phyloP scores from a whole-genome alignment of 371 early-diverging fungal species.

The Apophysomyces variabilis region DNA sequence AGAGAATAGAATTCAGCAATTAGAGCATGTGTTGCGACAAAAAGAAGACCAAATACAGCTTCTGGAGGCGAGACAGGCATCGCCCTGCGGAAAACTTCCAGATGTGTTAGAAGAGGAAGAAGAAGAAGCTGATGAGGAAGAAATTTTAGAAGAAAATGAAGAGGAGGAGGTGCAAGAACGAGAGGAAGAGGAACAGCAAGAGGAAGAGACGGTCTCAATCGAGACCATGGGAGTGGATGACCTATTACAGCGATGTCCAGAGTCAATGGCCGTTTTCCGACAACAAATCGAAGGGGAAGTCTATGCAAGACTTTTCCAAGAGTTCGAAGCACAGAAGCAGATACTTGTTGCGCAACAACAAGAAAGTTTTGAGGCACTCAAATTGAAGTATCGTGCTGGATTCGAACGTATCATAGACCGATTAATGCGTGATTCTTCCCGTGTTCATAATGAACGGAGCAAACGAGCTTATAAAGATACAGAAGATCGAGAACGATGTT shows the following conservation, averaged over 20 bases:
- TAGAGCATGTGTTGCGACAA: not conserved
- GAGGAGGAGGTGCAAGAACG: not conserved
- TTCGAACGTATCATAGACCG: constrained; percentile 23
- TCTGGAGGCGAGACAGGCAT: not conserved
- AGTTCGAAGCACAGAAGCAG: constrained; percentile 23
- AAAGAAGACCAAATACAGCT: not conserved
- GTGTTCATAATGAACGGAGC: constrained; percentile 19
- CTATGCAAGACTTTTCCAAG: not conserved
- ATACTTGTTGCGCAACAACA: constrained; percentile 17
- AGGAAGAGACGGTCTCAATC: not conserved
- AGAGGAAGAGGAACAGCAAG: constrained; percentile 9
- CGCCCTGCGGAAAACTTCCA: not conserved
- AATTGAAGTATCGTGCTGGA: constrained; percentile 22
- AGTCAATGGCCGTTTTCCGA: not conserved
- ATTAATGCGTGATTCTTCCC: constrained; percentile 18
- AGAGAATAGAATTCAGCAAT: not conserved
- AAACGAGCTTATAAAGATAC: constrained; percentile 18
- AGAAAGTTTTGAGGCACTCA: constrained; percentile 25
- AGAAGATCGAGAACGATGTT: constrained; percentile 23
- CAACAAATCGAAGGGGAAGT: constrained; percentile 3
- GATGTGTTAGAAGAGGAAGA: constrained; percentile 1
- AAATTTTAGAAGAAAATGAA: constrained; percentile 5
- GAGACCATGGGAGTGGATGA: not conserved
- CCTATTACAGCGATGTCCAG: not conserved
- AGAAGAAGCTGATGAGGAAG: constrained; percentile 1